phyloP scores from a whole-genome alignment of 768 basidiomycete species.

The Lactifluus piperatus region DNA sequence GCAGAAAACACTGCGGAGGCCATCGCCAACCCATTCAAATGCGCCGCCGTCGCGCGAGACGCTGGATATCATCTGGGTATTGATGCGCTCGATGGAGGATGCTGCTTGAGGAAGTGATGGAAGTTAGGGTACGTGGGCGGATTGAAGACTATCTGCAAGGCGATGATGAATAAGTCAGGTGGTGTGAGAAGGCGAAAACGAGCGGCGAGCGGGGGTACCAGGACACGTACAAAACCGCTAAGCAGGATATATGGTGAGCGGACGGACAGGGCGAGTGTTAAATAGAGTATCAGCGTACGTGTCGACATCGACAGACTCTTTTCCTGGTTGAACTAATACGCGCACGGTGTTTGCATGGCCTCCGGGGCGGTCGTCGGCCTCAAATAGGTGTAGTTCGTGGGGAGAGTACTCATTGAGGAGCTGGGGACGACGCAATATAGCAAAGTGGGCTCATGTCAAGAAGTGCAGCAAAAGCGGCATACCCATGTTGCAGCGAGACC shows the following conservation, averaged over 20 bases:
- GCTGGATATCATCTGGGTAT: conserved; percentile 72
- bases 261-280: background rate
- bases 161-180: too few relatives aligned
- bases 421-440: conserved; percentile 25
- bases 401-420: conserved; percentile 65
- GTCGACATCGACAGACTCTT: conserved; percentile 48
- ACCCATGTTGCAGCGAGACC: conserved; percentile 76
- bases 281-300: conserved; percentile 39
- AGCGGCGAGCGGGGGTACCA: background rate
- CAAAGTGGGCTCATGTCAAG: background rate
- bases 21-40: conserved; percentile 74
- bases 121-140: conserved; percentile 74
- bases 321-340: conserved; percentile 34
- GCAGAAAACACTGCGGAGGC: conserved; percentile 53
- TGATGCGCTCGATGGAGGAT: conserved; percentile 39
- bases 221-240: conserved; percentile 5
- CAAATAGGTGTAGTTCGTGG: conserved; percentile 68
- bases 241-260: background rate
- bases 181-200: too few relatives aligned
- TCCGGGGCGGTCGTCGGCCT: conserved; percentile 56
- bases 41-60: conserved; percentile 59
- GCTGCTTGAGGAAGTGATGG: conserved; percentile 50
- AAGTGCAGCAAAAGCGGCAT: conserved; percentile 20
- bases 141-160: conserved; percentile 61
- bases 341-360: conserved; percentile 72